These are phyloP conservation scores for Cyclocybe aegerita DNA, from an alignment of 768 basidiomycete genomes.

Conservation along the genomic window DNA sequence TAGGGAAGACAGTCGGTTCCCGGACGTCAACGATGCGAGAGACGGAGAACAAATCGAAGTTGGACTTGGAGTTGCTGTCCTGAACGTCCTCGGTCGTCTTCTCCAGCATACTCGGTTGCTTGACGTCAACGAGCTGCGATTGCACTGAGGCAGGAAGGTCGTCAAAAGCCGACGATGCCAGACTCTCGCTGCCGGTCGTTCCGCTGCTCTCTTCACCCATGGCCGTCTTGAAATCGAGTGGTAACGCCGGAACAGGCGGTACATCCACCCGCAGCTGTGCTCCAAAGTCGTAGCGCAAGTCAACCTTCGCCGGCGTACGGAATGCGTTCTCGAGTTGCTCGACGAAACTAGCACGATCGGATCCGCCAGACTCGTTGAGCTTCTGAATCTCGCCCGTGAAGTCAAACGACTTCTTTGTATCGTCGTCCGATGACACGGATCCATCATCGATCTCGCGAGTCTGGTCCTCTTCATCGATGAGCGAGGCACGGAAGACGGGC, in stretches of 20 bases:
- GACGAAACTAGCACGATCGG: slow-evolving; percentile 73
- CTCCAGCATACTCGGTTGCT: slow-evolving; percentile 26
- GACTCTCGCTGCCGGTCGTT: background rate
- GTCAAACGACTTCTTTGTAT: slow-evolving; percentile 81
- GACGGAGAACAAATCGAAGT: slow-evolving; percentile 23
- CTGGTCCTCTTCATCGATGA: slow-evolving; percentile 25
- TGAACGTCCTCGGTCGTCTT: slow-evolving; percentile 11
- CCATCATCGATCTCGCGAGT: slow-evolving; percentile 37
- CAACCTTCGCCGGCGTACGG: slow-evolving; percentile 70
- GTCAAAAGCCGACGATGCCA: slow-evolving; percentile 2
- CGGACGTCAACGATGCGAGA: slow-evolving; percentile 32
- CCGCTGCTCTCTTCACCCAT: slow-evolving; percentile 2
- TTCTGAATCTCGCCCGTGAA: slow-evolving; percentile 77
- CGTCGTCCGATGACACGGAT: slow-evolving; percentile 46
- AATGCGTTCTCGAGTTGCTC: slow-evolving; percentile 83
- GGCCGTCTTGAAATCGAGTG: slow-evolving; percentile 19
- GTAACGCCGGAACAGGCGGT: slow-evolving; percentile 55
- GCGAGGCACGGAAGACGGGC: slow-evolving; percentile 27
- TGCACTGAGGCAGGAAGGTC: background rate
- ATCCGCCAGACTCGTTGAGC: slow-evolving; percentile 68
- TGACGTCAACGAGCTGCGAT: slow-evolving; percentile 25
- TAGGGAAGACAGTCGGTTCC: slow-evolving; percentile 21
- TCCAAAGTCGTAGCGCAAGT: slow-evolving; percentile 51
- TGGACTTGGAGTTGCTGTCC: slow-evolving; percentile 11
- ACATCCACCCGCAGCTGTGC: slow-evolving; percentile 36